Percentiles rank a stretch among this genome's conserved stretches.
Evolutionary conservation across 225 moss, liverwort and hornwort species (phyloP).

Genomic region (Bryoerythrophyllum caledonicum): DNA sequence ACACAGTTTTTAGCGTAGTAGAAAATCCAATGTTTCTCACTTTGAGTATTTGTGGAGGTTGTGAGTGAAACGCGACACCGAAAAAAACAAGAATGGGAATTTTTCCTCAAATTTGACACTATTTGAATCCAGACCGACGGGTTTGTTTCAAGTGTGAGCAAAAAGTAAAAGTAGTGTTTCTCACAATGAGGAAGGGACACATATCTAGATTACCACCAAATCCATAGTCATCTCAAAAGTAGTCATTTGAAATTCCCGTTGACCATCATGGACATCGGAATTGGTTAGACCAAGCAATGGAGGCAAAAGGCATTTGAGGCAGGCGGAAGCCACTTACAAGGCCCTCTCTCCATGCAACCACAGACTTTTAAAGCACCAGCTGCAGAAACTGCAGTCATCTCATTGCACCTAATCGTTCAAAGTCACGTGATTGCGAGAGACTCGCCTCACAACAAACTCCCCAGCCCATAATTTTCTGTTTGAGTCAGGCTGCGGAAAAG

Average conservation of each 20-base stretch:
- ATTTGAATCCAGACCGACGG: too few relatives aligned
- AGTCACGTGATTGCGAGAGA: neutral
- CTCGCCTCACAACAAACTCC: neutral
- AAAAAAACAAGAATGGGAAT: too few relatives aligned
- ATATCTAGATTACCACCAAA: too few relatives aligned
- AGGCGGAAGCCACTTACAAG: neutral
- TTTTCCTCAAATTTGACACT: too few relatives aligned
- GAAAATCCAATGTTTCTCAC: too few relatives aligned
- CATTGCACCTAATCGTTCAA: neutral
- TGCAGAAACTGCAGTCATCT: neutral
- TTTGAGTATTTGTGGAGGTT: too few relatives aligned
- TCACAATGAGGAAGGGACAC: too few relatives aligned
- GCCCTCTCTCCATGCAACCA: neutral
- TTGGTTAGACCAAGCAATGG: neutral
- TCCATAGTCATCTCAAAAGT: too few relatives aligned
- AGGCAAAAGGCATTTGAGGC: neutral
- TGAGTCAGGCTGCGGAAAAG: slow-evolving; percentile 4
- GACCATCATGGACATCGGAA: neutral
- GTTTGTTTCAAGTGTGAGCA: too few relatives aligned
- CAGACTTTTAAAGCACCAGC: slow-evolving; percentile 3
- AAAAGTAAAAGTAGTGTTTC: too few relatives aligned
- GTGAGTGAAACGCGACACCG: too few relatives aligned
- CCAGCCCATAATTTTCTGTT: slow-evolving; percentile 1
- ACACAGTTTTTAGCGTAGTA: too few relatives aligned
- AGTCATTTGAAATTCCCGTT: neutral